Conservation (phyloP, 2,329 filamentous ascomycete species). For the Cucurbitaria berberidis region DNA sequence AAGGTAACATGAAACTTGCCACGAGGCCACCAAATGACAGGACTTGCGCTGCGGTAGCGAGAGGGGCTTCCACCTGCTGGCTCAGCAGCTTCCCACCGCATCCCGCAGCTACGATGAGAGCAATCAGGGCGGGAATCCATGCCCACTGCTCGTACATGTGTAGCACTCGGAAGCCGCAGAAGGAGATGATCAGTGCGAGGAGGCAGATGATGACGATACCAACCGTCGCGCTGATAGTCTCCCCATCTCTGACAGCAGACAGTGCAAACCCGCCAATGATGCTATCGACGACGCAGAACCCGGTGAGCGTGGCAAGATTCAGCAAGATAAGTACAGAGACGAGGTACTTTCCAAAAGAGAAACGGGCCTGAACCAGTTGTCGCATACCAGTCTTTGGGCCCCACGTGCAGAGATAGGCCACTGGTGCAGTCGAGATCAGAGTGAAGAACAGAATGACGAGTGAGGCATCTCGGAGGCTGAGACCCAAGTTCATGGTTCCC, state of each 20-base stretch:
- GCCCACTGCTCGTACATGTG: slow-evolving; percentile 66
- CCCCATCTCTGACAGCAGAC: slow-evolving; percentile 41
- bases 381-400: slow-evolving; percentile 69
- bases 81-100: slow-evolving; percentile 59
- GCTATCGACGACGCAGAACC: slow-evolving; percentile 68
- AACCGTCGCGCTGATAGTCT: slow-evolving; percentile 58
- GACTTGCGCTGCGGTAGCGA: slow-evolving; percentile 55
- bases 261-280: slow-evolving; percentile 64
- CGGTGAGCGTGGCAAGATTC: slow-evolving; percentile 67
- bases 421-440: slow-evolving; percentile 59
- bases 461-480: slow-evolving; percentile 62
- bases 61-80: slow-evolving; percentile 55
- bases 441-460: slow-evolving; percentile 70
- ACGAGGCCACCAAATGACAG: slow-evolving; percentile 67
- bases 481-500: slow-evolving; percentile 61
- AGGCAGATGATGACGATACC: slow-evolving; percentile 68
- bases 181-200: slow-evolving; percentile 64
- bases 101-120: slow-evolving; percentile 62
- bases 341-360: slow-evolving; percentile 62
- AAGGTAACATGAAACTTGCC: slow-evolving; percentile 69
- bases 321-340: slow-evolving; percentile 66
- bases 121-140: slow-evolving; percentile 62
- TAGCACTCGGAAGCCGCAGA: slow-evolving; percentile 63
- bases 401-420: slow-evolving; percentile 64
- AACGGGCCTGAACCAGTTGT: slow-evolving; percentile 70